phyloP scores from a whole-genome alignment of 306 rosid genomes.

The Rubus idaeus region DNA sequence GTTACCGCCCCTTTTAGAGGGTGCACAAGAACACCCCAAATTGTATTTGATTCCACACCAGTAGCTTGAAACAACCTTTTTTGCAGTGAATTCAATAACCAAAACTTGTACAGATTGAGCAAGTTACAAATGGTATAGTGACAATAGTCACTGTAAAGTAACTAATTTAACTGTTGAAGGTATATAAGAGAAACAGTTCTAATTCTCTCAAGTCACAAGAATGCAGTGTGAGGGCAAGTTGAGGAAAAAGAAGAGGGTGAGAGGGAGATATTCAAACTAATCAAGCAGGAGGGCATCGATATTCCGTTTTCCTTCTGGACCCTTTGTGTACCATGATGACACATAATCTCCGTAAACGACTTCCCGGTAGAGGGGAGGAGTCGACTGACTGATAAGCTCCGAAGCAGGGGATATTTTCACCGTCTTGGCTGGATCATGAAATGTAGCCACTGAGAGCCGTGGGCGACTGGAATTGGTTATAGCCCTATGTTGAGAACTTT shows the following conservation, averaged over 20 bases:
- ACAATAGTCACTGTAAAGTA: neutral
- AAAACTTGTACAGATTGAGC: neutral
- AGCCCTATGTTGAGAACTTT: constrained; percentile 73
- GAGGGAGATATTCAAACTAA: neutral
- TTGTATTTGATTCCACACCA: neutral
- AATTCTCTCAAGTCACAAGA: neutral
- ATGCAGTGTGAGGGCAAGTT: neutral
- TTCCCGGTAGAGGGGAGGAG: constrained; percentile 55
- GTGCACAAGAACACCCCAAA: too few species aligned
- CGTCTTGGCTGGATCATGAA: constrained; percentile 82
- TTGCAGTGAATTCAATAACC: neutral
- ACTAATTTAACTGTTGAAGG: neutral
- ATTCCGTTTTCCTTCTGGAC: constrained; percentile 83
- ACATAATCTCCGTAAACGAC: constrained; percentile 75
- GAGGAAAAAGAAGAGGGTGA: neutral
- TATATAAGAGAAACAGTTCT: neutral
- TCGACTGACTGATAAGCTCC: constrained; percentile 53
- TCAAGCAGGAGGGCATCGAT: constrained; percentile 56
- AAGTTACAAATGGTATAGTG: neutral
- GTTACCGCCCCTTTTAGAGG: too few species aligned
- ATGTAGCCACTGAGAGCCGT: constrained; percentile 84
- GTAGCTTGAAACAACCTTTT: neutral
- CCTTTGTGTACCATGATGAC: constrained; percentile 77
- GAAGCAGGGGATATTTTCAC: constrained; percentile 62
- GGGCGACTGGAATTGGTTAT: constrained; percentile 58